Base-by-base conservation (phyloP, 257 asterid genomes). In the Solanum paucissectum region DNA sequence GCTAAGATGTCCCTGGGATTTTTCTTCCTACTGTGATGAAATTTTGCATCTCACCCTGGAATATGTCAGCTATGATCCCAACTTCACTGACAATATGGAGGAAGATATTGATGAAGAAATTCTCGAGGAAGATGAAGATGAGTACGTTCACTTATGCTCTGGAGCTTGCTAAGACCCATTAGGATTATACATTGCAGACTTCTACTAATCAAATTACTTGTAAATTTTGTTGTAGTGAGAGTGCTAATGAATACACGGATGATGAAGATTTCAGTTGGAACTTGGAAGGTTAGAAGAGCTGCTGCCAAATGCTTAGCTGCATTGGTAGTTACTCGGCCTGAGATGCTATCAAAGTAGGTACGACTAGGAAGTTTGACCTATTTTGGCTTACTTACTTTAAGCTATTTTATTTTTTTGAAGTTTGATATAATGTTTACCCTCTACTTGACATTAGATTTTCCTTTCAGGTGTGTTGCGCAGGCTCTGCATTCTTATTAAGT, bases 211-310 rank as follows among this genome's bases (percentile, higher is more conserved):
- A 25, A 16, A 27, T 46, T 25, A 27, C 42, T 46, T 81, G 68
- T 29, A 9, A 60, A 5, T 81, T 81, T 25, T 81, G 69, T 83
- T 93, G 92, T 82, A 96, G 99, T 95, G 95, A 97, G 3, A 49
- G 98, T 89, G 99, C 98, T 87, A 89, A 96, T 88, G 98, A 97
- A 87, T 97, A 97, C 93, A 96, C 98, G 4, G 98, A 97, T 86
- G 99, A 97, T 89, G 98, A 94, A 90, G 99, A 97, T 91, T 92
- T 92, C 49, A 97, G 96, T 92, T 95, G 99, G 99, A 97, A 96
- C 92, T 92, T 95, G 99, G 99, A 97, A 97, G 93, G 99, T 97
- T 85, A 93, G 99, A 76, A 92, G 98, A 91, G 99, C 99, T 89
- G 93, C 99, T 92, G 98, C 99, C 84, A 97, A 97, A 92, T 96